phyloP scores from a whole-genome alignment of 495 filamentous ascomycete species.

The Xylaria acuta region DNA sequence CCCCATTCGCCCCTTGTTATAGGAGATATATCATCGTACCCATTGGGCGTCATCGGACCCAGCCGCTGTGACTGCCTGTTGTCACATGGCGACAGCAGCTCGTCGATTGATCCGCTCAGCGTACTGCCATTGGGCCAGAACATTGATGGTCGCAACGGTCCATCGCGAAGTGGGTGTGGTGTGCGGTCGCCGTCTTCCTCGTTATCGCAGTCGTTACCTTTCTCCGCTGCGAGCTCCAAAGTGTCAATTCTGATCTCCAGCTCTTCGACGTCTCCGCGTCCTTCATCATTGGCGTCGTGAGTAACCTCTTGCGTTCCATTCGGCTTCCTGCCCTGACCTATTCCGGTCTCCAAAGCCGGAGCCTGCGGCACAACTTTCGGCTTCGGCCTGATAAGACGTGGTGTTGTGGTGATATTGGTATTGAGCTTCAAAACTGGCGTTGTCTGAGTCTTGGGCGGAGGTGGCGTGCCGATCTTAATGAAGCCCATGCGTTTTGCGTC shows the following conservation, averaged over 20 bases:
- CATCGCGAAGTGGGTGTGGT: constrained; percentile 34
- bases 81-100: constrained; percentile 39
- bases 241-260: constrained; percentile 30
- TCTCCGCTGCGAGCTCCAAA: not conserved
- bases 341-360: not conserved
- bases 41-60: constrained; percentile 58
- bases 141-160: constrained; percentile 36
- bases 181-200: constrained; percentile 45
- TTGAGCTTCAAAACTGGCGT: constrained; percentile 48
- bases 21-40: constrained; percentile 61
- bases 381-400: constrained; percentile 32
- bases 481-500: constrained; percentile 35
- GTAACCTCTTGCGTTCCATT: not conserved
- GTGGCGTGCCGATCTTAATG: constrained; percentile 37
- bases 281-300: not conserved
- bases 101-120: constrained; percentile 42
- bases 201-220: not conserved
- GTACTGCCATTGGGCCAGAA: constrained; percentile 25
- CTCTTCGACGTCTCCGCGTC: not conserved
- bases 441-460: constrained; percentile 32
- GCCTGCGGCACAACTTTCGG: constrained; percentile 24
- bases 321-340: not conserved
- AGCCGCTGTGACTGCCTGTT: constrained; percentile 32
- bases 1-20: constrained; percentile 63
- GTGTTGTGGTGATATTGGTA: constrained; percentile 41